Conservation (phyloP, 208 protist genomes). For the Trypanosoma grayi region DNA sequence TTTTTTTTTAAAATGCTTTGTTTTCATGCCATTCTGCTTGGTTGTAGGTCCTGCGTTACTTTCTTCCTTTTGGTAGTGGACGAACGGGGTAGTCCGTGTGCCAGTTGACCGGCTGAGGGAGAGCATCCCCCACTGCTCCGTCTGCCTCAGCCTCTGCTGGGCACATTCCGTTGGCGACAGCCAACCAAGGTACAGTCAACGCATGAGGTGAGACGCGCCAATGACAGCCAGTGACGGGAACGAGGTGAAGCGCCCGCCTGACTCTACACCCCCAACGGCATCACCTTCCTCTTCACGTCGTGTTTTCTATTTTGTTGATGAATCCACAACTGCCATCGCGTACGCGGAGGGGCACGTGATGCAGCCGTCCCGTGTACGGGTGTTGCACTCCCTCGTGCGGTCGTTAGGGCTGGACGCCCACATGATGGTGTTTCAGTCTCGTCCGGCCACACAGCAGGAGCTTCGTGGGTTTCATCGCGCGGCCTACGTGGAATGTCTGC, state of each 20-base stretch:
- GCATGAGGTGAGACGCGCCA: background rate
- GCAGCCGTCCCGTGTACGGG: conserved; percentile 68
- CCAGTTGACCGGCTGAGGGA: no score
- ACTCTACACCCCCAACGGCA: background rate
- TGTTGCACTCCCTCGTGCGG: conserved; percentile 64
- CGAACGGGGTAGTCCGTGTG: no score
- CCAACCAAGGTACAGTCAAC: no score
- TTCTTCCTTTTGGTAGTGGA: no score
- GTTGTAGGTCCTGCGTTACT: no score
- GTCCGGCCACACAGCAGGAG: conserved; percentile 55
- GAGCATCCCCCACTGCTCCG: no score
- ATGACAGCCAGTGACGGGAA: background rate
- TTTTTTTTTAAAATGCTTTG: no score
- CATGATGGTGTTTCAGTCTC: conserved; percentile 57
- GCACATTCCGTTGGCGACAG: no score
- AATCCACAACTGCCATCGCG: conserved; percentile 61
- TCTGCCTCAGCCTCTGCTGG: no score
- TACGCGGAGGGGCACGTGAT: conserved; percentile 77
- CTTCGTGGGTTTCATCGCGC: conserved; percentile 65
- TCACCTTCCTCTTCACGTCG: conserved; percentile 17
- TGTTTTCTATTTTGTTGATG: conserved; percentile 81
- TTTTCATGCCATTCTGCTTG: no score
- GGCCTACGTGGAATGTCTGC: conserved; percentile 78
- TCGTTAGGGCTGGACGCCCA: conserved; percentile 62
- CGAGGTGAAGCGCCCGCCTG: background rate